Conservation (phyloP, 73 alveolate species). For the Tetrahymena malaccensis region DNA sequence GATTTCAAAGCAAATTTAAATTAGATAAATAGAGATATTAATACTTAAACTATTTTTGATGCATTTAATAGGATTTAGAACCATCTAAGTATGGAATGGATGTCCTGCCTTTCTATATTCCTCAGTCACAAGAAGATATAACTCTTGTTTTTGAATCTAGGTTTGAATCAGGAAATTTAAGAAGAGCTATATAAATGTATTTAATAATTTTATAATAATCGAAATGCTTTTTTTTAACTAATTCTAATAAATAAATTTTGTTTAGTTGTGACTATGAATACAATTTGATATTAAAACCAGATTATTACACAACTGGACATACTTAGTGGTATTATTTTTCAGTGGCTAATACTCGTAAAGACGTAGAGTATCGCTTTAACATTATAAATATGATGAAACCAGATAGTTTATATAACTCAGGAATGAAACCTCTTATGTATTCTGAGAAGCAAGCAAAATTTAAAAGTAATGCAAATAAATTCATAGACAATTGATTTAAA, state of each 20-base stretch:
- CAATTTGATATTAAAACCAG: conserved; percentile 94
- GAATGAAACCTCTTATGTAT: conserved; percentile 88
- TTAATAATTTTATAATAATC: not conserved
- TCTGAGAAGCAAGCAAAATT: conserved; percentile 65
- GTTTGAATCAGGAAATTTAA: conserved; percentile 97
- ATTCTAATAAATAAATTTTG: not conserved
- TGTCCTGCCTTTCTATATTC: conserved; percentile 55
- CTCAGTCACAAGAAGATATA: conserved; percentile 63
- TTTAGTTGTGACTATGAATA: conserved; percentile 78
- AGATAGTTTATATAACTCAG: conserved; percentile 89
- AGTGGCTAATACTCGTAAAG: conserved; percentile 89
- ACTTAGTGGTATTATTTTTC: conserved; percentile 98
- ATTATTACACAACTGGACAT: conserved; percentile 97
- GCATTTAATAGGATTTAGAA: conserved; percentile 6
- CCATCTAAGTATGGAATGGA: conserved; percentile 23
- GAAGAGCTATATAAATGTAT: conserved; percentile 75
- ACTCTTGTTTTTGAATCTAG: conserved; percentile 94
- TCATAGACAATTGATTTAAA: not conserved
- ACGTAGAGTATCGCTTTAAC: conserved; percentile 89
- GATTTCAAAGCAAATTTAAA: not conserved
- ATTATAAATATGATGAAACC: conserved; percentile 98
- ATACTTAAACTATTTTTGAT: not conserved
- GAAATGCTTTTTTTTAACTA: not conserved
- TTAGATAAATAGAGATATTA: too few relatives aligned
- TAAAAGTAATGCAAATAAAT: conserved; percentile 39